These are phyloP conservation scores for Incumbomyces delicatus DNA, from an alignment of 2,329 filamentous ascomycete species.

Conservation along the genomic window DNA sequence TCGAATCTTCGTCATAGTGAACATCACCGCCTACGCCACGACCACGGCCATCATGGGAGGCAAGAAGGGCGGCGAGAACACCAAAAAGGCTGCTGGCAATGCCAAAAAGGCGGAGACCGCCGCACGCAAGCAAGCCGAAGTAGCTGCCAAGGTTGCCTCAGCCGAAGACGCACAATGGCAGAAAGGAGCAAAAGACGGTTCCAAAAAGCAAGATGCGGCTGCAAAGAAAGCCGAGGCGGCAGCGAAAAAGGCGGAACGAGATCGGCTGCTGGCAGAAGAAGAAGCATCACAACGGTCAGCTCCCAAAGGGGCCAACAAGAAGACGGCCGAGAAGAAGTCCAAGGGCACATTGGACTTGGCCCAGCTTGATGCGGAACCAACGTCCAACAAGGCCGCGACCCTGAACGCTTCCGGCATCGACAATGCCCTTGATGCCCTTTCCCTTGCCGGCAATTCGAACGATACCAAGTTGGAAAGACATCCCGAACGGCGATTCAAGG, in stretches of 20 bases:
- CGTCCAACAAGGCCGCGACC: conserved; percentile 41
- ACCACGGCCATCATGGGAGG: conserved; percentile 52
- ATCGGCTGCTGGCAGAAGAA: conserved; percentile 72
- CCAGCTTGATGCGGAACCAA: conserved; percentile 57
- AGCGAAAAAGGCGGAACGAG: conserved; percentile 85
- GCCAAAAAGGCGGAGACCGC: conserved; percentile 81
- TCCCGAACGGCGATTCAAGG: conserved; percentile 77
- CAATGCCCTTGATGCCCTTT: conserved; percentile 80
- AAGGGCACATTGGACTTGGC: conserved; percentile 61
- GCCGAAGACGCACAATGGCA: conserved; percentile 69
- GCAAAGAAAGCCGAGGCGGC: conserved; percentile 73
- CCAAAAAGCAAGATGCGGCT: conserved; percentile 85
- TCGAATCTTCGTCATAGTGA: conserved; percentile 25
- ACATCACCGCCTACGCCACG: conserved; percentile 17
- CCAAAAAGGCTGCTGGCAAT: conserved; percentile 82
- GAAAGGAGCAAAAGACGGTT: conserved; percentile 72
- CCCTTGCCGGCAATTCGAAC: conserved; percentile 50
- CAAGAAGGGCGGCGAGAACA: conserved; percentile 62
- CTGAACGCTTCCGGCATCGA: conserved; percentile 85
- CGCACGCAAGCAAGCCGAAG: conserved; percentile 64
- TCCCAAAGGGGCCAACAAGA: conserved; percentile 50
- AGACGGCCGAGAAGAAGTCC: conserved; percentile 43
- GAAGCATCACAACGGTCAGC: conserved; percentile 56
- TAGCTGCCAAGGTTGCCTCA: conserved; percentile 55
- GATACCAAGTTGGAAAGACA: conserved; percentile 71